Evolutionary conservation across 2,329 filamentous ascomycete species (phyloP), one percentile per base, ranked within the genome.

Genomic region (Pseudonectria foliicola): DNA sequence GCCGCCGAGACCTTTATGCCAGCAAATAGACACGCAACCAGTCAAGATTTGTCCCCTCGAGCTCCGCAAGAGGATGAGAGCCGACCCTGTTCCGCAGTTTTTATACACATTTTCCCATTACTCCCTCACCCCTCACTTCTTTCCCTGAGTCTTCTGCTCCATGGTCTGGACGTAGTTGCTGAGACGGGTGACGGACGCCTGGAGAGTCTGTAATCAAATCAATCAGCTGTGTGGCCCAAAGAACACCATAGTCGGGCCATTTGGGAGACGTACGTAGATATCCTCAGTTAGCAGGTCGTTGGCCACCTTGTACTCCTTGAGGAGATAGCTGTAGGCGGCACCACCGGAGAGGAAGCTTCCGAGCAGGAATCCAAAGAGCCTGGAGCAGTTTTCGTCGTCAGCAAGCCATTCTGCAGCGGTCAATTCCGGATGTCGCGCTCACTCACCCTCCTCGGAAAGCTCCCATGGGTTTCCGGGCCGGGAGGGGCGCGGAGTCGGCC

Each of bases 241-340:
- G 13, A 29, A 31, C n/a, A n/a, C 16, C 11, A 15, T 31, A 6
- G 5, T 16, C 15, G 11, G 21, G 21, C 14, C 15, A 25, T 29
- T 10, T 6, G 31, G 25, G n/a, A 32, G 29, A 82, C 86, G 63
- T 75, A 95, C 90, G 65, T 90, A 90, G 61, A 96, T 95, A 64
- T 96, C 90, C 66, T 95, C 88, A 42, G 82, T 90, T 64, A 96
- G 70, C 56, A 95, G 75, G 66, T 94, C 85, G 68, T 95, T 96
- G 50, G 87, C 85, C 28, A 88, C 73, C 67, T 88, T 87, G 71
- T 95, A 96, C 63, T 96, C 89, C 59, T 90, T 80, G 52, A 96
- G 68, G 48, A 95, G 77, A 62, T 96, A 96, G 61, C 86, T 88
- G 68, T 95, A 96, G 52, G 93, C 83, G 39, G 78, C 82, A 34